Conservation (phyloP, 2,329 filamentous ascomycete genomes). For the Nemania abortiva region DNA sequence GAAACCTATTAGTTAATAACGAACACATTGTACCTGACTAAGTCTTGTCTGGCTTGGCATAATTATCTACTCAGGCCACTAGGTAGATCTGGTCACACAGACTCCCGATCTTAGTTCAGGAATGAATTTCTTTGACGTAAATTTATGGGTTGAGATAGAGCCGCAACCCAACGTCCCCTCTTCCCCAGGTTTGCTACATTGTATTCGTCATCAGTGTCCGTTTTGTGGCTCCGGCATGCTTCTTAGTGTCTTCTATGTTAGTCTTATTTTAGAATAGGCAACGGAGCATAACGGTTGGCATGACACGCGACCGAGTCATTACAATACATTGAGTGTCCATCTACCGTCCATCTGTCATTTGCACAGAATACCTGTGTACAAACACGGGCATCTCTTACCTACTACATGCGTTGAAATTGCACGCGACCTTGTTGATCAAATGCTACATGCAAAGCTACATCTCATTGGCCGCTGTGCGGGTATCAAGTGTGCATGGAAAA, state of each 20-base stretch:
- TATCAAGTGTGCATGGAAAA: neutral
- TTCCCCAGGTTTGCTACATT: slow-evolving; percentile 26
- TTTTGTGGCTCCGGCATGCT: slow-evolving; percentile 2
- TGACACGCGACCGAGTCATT: slow-evolving; percentile 1
- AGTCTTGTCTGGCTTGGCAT: neutral
- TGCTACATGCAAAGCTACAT: neutral
- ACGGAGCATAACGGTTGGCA: neutral
- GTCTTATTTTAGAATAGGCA: neutral
- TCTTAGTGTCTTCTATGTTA: neutral
- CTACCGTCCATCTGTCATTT: neutral
- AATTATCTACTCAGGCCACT: neutral
- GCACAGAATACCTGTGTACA: neutral
- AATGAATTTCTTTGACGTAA: slow-evolving; percentile 29
- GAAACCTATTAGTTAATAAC: neutral
- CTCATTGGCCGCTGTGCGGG: neutral
- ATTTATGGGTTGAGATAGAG: slow-evolving; percentile 25
- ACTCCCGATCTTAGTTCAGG: slow-evolving; percentile 1
- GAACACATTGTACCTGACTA: neutral
- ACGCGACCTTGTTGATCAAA: neutral
- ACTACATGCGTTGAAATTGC: neutral
- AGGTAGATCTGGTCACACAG: slow-evolving; percentile 3
- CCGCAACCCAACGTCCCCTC: slow-evolving; percentile 29
- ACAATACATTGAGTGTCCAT: neutral
- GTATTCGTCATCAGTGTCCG: neutral
- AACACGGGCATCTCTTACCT: neutral